phyloP scores from a whole-genome alignment of 768 basidiomycete species.

The Rossbeevera mucosa region DNA sequence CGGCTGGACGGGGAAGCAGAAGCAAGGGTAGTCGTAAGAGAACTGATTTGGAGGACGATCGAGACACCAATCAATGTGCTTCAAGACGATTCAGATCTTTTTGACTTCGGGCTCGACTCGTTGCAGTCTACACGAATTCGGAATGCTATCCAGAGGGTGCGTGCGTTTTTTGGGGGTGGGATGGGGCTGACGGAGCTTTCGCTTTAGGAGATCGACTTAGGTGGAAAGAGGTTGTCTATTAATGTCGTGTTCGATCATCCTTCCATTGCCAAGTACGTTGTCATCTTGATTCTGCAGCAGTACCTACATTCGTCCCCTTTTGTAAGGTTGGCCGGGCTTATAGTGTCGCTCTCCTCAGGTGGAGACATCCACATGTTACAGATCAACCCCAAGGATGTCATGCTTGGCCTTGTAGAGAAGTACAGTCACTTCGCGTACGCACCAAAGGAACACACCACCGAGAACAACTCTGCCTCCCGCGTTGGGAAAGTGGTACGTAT shows the following conservation, averaged over 20 bases:
- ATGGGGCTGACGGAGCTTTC: constrained; percentile 3
- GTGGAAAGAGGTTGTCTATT: constrained; percentile 18
- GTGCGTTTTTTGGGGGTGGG: constrained; percentile 18
- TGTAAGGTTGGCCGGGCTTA: constrained; percentile 38
- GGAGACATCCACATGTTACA: constrained; percentile 15
- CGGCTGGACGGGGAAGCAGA: constrained; percentile 6
- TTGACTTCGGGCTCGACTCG: constrained; percentile 50
- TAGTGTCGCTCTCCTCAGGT: constrained; percentile 35
- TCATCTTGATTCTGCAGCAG: too few species aligned
- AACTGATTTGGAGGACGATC: constrained; percentile 20
- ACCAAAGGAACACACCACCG: background rate
- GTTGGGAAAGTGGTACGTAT: constrained; percentile 15
- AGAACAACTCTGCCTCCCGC: constrained; percentile 12
- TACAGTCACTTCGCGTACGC: constrained; percentile 22
- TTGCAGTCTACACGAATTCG: constrained; percentile 50
- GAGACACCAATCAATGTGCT: constrained; percentile 13
- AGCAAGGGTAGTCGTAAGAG: constrained; percentile 10
- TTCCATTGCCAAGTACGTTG: constrained; percentile 34
- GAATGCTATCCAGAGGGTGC: constrained; percentile 42
- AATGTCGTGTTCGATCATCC: constrained; percentile 50
- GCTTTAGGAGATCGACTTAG: constrained; percentile 15
- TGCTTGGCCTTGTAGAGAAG: constrained; percentile 46
- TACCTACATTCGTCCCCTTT: background rate
- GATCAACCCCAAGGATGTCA: constrained; percentile 33
- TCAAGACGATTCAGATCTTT: constrained; percentile 37